Evolutionary conservation across 2,329 filamentous ascomycete species (phyloP), one percentile per base, ranked within the genome.

Genomic region (Chrysoporthe cubensis): DNA sequence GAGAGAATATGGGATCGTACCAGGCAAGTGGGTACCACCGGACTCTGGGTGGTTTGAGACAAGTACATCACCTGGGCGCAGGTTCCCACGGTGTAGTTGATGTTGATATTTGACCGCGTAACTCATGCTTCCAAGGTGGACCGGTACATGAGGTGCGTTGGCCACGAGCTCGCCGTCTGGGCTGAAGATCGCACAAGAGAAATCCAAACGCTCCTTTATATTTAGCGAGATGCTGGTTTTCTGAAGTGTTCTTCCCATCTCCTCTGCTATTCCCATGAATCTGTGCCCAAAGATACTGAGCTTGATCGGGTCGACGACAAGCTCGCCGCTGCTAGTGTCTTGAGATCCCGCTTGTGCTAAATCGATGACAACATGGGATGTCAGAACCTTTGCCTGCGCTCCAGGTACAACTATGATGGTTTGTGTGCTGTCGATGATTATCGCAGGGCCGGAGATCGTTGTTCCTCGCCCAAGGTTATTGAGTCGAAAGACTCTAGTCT

Each of bases 231-330:
- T 65, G 3, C 62, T 65, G n/a, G 66, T 68, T 44, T 65, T 68
- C n/a, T 68, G 66, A 8, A 68, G 48, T 16, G 66, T 68, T 9
- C 66, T 59, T 2, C 66, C 66, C 66, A 68, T 68, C 57, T 66
- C 90, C 76, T 93, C 91, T 2, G 91, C 91, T 73, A 93, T 92
- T 4, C 89, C 88, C 91, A 93, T 93, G 78, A 93, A 93, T 3
- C 91, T 85, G 75, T 93, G 90, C 0, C 88, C 89, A 73, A 93
- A 93, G 64, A 93, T 90, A 72, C 87, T 90, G 0, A 93, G 82
- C 78, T 91, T 84, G 71, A 93, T 91, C 11, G 66, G 66, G n/a
- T 68, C 66, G 16, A 68, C 62, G 9, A 65, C 62, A 21, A 60
- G 62, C 26, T 48, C 50, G 57, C 66, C 66, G 34, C 40, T 56